phyloP scores from a whole-genome alignment of 2,329 filamentous ascomycete genomes.

The Phaeosphaeria sp. region DNA sequence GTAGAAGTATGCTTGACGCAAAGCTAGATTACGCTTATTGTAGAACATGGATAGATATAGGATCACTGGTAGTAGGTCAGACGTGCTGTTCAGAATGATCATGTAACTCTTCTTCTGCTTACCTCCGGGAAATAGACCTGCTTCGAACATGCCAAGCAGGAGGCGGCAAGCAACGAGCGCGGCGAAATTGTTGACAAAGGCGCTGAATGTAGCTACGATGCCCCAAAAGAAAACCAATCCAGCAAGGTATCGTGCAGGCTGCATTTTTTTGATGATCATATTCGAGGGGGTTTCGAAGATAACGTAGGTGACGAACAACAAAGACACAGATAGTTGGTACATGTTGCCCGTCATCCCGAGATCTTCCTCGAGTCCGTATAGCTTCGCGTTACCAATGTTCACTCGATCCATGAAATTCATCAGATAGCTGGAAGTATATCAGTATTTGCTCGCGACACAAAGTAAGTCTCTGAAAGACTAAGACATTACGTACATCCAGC shows the following conservation, averaged over 20 bases:
- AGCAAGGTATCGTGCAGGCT: conserved; percentile 31
- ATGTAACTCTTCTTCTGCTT: neutral
- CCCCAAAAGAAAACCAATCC: conserved; percentile 34
- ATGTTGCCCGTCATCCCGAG: conserved; percentile 27
- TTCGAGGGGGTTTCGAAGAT: conserved; percentile 55
- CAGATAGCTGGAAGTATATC: conserved; percentile 48
- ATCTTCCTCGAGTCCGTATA: conserved; percentile 24
- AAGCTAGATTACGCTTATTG: conserved; percentile 54
- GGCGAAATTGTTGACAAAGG: conserved; percentile 35
- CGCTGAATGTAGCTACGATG: conserved; percentile 27
- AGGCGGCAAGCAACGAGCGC: conserved; percentile 34
- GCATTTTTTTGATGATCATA: conserved; percentile 54
- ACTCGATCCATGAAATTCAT: conserved; percentile 54
- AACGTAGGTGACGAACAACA: conserved; percentile 33
- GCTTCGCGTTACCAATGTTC: conserved; percentile 52
- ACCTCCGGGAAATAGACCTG: conserved; percentile 33
- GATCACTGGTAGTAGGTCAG: neutral
- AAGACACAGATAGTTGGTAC: conserved; percentile 31
- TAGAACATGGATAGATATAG: conserved; percentile 9
- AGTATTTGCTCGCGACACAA: neutral
- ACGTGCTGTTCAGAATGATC: no score
- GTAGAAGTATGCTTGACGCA: conserved; percentile 60
- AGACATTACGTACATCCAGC: conserved; percentile 48
- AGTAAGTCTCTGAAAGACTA: neutral
- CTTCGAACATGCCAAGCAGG: conserved; percentile 38